Evolutionary conservation across 345 rosid genomes (phyloP).

Genomic region (Hypericum androsaemum): DNA sequence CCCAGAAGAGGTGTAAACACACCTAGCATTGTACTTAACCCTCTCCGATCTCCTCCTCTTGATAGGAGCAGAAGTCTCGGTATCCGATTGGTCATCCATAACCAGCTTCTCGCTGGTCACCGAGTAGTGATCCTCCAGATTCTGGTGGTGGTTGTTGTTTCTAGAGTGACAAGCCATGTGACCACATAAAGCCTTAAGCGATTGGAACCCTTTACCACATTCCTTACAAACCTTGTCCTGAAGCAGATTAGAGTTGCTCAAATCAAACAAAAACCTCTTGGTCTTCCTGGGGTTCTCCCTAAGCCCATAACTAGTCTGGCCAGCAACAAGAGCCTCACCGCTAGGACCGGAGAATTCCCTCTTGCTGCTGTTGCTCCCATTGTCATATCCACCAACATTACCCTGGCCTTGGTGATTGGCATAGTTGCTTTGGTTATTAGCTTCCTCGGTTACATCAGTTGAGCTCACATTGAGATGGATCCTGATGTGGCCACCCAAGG

Average conservation of each 20-base stretch:
- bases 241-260: slow-evolving; percentile 19
- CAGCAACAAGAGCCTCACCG: slow-evolving; percentile 15
- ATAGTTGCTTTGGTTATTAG: slow-evolving; percentile 19
- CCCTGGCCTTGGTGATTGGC: slow-evolving; percentile 19
- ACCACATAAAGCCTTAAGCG: slow-evolving; percentile 82
- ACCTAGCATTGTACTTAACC: slow-evolving; percentile 31
- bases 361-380: neutral
- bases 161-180: slow-evolving; percentile 89
- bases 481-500: slow-evolving; percentile 85
- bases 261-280: slow-evolving; percentile 39
- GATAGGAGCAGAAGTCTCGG: slow-evolving; percentile 56
- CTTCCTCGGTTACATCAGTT: slow-evolving; percentile 12
- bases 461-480: slow-evolving; percentile 53
- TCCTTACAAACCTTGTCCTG: slow-evolving; percentile 51
- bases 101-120: slow-evolving; percentile 26
- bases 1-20: slow-evolving; percentile 26
- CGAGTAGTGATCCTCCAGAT: slow-evolving; percentile 19
- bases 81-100: slow-evolving; percentile 56
- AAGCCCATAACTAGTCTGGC: slow-evolving; percentile 47
- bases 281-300: slow-evolving; percentile 65
- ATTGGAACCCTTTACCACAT: slow-evolving; percentile 80
- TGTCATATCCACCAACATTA: slow-evolving; percentile 1
- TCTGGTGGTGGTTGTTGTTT: slow-evolving; percentile 15
- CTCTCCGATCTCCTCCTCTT: slow-evolving; percentile 57
- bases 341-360: slow-evolving; percentile 20